phyloP scores from a whole-genome alignment of 179 eudicot genomes.

The Nepenthes alata region DNA sequence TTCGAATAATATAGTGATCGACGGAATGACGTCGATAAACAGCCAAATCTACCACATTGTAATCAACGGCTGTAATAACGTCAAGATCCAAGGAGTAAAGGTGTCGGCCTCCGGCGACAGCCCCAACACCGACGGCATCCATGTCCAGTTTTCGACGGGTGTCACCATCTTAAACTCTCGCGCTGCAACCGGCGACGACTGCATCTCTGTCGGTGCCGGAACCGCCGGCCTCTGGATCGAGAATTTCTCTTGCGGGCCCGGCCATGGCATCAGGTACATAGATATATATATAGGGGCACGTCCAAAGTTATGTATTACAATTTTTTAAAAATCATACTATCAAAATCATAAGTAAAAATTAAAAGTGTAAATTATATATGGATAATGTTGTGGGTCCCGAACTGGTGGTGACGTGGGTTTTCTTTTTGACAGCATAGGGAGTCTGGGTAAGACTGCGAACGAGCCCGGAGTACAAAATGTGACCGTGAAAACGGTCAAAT shows the following conservation, averaged over 20 bases:
- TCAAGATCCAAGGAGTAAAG: conserved; percentile 7
- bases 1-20: conserved; percentile 13
- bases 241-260: conserved; percentile 30
- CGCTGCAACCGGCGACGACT: conserved; percentile 20
- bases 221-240: conserved; percentile 18
- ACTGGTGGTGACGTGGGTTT: no score
- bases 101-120: conserved; percentile 24
- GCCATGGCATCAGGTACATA: conserved; percentile 23
- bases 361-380: neutral
- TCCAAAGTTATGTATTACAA: neutral
- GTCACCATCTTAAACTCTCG: conserved; percentile 9
- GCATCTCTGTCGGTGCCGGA: conserved; percentile 31
- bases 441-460: conserved; percentile 12
- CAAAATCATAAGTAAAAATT: neutral
- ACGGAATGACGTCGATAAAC: conserved; percentile 15
- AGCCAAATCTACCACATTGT: conserved; percentile 19
- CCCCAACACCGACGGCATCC: conserved; percentile 32
- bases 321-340: neutral
- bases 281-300: neutral
- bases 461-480: conserved; percentile 27
- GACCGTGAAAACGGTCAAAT: conserved; percentile 15
- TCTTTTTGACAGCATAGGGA: conserved; percentile 18
- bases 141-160: conserved; percentile 12
- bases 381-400: no score
- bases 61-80: conserved; percentile 12